Evolutionary conservation across 257 asterid genomes (phyloP), one percentile per base, ranked within the genome.

Genomic region (Nicotiana tabacum): DNA sequence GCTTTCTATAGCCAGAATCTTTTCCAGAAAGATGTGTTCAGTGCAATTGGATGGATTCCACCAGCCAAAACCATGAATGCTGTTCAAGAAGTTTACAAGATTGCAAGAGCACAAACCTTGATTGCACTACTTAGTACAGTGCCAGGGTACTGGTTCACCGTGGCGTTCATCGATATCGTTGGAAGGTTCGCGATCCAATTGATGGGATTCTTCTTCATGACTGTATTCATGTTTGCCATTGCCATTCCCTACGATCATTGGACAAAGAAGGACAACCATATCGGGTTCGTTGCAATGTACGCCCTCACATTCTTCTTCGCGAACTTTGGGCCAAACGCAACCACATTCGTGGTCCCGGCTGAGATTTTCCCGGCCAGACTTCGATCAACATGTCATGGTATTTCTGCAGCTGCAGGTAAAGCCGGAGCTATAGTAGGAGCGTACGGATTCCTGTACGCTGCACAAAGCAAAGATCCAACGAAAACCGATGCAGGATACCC

Each of bases 351-450:
- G 2, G 88, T 72, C 1, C 79, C 79, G 1, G 79, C 79, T 3
- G 79, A 72, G 60, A 72, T 72, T 11, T 72, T 72, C 29, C 88
- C 88, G 21, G 88, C 86, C 9, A 72, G 86, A 82, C 64, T 83
- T 4, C 51, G 88, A 0, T 86, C 86, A 10, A 86, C 88, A 4
- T 86, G 86, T 16, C 88, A 86, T 48, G 88, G 86, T 0, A 86
- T 86, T 64, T 86, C 86, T 3, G 86, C 86, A 0, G 88, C 88
- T n/a, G 86, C 88, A 5, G 88, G 88, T 69, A 86, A 86, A 30
- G 88, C 88, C 0, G 88, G 88, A 9, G 88, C 88, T 1, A 86
- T 86, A 1, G 84, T 86, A 12, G 88, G 88, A 16, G 88, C 86
- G 0, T 86, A 79, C 17, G 86, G 86, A 0, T 86, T 86, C 4